phyloP scores from a whole-genome alignment of 495 filamentous ascomycete species.

The Cudoniella acicularis region DNA sequence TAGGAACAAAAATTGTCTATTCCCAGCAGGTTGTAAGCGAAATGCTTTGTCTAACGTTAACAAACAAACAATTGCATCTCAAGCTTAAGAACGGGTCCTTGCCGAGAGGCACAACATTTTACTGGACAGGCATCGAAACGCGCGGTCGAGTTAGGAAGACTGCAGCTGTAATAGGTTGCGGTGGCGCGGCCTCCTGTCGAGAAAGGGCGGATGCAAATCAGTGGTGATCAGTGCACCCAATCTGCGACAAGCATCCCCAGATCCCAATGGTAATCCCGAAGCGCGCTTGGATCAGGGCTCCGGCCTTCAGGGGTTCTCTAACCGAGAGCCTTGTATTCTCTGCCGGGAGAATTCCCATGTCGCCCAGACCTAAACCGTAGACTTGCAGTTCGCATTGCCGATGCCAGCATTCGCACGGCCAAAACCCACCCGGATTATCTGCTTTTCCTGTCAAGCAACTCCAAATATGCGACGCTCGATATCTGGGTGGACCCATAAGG shows the following conservation, averaged over 20 bases:
- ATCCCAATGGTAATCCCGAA: not conserved
- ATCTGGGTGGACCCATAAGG: not conserved
- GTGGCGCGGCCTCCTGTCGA: too few relatives aligned
- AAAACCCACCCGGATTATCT: not conserved
- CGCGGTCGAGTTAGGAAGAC: too few relatives aligned
- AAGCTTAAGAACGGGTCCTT: too few relatives aligned
- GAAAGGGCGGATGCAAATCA: too few relatives aligned
- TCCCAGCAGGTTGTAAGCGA: too few relatives aligned
- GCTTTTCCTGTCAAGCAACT: not conserved
- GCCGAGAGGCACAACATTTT: too few relatives aligned
- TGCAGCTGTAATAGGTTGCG: not conserved
- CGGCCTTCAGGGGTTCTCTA: not conserved
- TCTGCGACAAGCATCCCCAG: conserved; percentile 7
- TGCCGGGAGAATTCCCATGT: not conserved
- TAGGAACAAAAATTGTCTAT: too few relatives aligned
- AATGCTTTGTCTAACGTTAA: too few relatives aligned
- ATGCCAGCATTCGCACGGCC: not conserved
- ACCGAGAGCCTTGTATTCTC: not conserved
- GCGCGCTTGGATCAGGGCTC: not conserved
- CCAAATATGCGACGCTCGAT: not conserved
- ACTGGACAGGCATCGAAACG: too few relatives aligned
- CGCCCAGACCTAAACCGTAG: not conserved
- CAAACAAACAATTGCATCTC: too few relatives aligned
- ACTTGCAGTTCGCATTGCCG: not conserved
- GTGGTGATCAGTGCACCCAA: not conserved